Evolutionary conservation across 352 stramenopile species (phyloP), one percentile per base, ranked within the genome.

Genomic region (Globisporangium sylvaticum): DNA sequence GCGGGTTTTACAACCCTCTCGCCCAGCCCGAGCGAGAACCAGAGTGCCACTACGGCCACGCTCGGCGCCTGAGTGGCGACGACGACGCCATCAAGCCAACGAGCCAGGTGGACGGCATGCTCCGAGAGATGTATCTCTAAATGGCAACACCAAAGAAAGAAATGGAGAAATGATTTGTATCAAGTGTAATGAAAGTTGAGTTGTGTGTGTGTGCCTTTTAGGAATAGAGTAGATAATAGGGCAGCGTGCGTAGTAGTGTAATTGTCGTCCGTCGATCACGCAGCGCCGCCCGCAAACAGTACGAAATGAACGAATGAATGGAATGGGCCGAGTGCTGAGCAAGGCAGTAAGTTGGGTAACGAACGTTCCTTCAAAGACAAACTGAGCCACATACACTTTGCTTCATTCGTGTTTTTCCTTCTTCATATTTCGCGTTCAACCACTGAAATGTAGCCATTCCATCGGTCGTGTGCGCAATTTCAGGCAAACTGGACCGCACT

Each of bases 101-200:
- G 18, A 58, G 53, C 27, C 20, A 32, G 27, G 27, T 58, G 25
- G 53, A 58, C 25, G 27, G 53, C 53, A 39, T 58, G 53, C 53
- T 58, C 53, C 53, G 53, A 34, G 53, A 58, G 7, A 58, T 58
- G 53, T 58, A 58, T 31, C 31, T 58, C 29, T 58, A 58, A 27
- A 37, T 22, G 7, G 22, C 15, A 15, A 18, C 25, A 25, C 6
- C 22, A 20, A n/a, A 29, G n/a, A 56, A 15, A 34, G 31, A 34
- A 34, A 34, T n/a, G n/a, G 37, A 9, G 37, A 46, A 48, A 48
- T 48, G 39, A 34, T 34, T 57, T 31, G 10, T 56, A 29, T 9
- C n/a, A n/a, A 56, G 48, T 20, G 48, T 29, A 29, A 29, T 56
- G 50, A 9, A 22, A 31, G 50, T 56, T 25, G 12, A 20, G 12